These are phyloP conservation scores for Priceomyces melissophilus DNA, from an alignment of 805 yeast species.

Conservation along the genomic window DNA sequence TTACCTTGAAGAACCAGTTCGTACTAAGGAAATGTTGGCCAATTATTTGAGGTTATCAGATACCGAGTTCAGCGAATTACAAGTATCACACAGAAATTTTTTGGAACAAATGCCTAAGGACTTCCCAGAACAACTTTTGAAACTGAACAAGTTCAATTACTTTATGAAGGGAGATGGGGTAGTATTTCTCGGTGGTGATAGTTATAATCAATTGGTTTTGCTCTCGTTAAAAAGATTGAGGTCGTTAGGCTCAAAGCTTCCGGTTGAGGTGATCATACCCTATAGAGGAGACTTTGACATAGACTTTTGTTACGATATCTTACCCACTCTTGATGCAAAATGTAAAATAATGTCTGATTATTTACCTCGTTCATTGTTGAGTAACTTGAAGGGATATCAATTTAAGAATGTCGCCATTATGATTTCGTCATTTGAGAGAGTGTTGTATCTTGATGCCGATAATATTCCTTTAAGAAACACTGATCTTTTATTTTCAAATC, in stretches of 20 bases:
- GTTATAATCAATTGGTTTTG: slow-evolving; percentile 32
- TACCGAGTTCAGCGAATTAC: slow-evolving; percentile 17
- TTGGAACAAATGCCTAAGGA: slow-evolving; percentile 18
- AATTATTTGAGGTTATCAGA: slow-evolving; percentile 18
- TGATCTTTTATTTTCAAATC: slow-evolving; percentile 30
- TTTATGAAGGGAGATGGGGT: slow-evolving; percentile 39
- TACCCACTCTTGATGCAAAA: slow-evolving; percentile 30
- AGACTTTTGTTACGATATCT: slow-evolving; percentile 28
- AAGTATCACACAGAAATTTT: slow-evolving; percentile 19
- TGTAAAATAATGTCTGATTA: slow-evolving; percentile 49
- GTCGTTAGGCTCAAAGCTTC: slow-evolving; percentile 29
- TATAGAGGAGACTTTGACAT: slow-evolving; percentile 27
- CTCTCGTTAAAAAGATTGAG: slow-evolving; percentile 31
- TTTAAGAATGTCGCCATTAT: slow-evolving; percentile 35
- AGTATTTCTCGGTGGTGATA: slow-evolving; percentile 37
- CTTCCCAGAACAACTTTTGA: slow-evolving; percentile 19
- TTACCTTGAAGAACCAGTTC: slow-evolving; percentile 25
- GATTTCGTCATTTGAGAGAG: slow-evolving; percentile 32
- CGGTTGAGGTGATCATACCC: slow-evolving; percentile 38
- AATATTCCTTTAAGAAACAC: slow-evolving; percentile 35
- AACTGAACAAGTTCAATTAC: slow-evolving; percentile 17
- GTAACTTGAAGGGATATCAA: slow-evolving; percentile 28
- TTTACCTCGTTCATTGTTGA: slow-evolving; percentile 20
- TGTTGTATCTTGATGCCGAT: slow-evolving; percentile 39
- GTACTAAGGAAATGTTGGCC: slow-evolving; percentile 23